Evolutionary conservation across 108 stramenopile species (phyloP).

Genomic region (Fistulifera solaris): DNA sequence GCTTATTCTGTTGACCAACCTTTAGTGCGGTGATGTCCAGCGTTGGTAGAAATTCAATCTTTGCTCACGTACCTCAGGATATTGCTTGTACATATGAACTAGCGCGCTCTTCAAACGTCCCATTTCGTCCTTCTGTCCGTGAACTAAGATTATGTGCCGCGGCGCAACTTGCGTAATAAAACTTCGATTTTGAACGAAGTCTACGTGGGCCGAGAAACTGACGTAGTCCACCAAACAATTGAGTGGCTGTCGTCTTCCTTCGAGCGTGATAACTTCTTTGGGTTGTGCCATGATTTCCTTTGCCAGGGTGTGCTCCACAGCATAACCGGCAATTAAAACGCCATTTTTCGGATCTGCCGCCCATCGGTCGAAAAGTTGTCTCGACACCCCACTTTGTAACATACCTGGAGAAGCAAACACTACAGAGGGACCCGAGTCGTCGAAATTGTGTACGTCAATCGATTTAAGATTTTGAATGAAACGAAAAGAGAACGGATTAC

Average conservation of each 20-base stretch:
- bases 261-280: conserved; percentile 91
- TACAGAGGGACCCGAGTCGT: conserved; percentile 88
- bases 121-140: conserved; percentile 98
- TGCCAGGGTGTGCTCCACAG: conserved; percentile 96
- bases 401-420: conserved; percentile 98
- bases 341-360: conserved; percentile 92
- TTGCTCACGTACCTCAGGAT: conserved; percentile 74
- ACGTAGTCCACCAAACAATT: conserved; percentile 94
- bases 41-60: too few relatives aligned
- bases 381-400: conserved; percentile 91
- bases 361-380: conserved; percentile 97
- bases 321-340: conserved; percentile 96
- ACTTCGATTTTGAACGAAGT: conserved; percentile 90
- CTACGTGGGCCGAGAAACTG: conserved; percentile 96
- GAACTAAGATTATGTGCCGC: conserved; percentile 93
- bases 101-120: conserved; percentile 79
- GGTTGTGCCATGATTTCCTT: conserved; percentile 92
- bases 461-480: conserved; percentile 83
- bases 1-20: conserved; percentile 43
- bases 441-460: conserved; percentile 89
- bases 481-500: conserved; percentile 88
- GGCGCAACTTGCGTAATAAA: conserved; percentile 88
- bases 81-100: conserved; percentile 66
- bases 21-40: conserved; percentile 2
- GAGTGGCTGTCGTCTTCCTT: conserved; percentile 84